Conservation (phyloP, 108 stramenopile species). For the Tribonema minus region DNA sequence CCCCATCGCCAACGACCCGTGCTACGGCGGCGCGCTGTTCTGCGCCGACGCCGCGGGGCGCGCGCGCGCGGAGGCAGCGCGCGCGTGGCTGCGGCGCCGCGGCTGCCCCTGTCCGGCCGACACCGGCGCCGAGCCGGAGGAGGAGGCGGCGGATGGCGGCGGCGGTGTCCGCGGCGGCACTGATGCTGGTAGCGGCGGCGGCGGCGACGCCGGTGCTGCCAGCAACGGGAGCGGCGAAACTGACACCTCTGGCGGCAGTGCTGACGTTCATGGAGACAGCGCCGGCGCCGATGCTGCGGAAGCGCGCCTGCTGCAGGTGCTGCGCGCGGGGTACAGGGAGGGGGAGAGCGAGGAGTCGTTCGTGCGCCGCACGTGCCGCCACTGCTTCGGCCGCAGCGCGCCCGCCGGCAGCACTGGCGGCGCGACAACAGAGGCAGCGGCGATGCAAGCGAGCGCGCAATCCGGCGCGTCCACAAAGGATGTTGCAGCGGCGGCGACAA, state of each 20-base stretch:
- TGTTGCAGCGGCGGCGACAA: no score
- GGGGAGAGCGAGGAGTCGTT: not conserved
- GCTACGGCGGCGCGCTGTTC: constrained; percentile 50
- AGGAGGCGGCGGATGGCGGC: not conserved
- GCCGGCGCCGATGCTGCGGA: not conserved
- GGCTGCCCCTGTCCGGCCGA: not conserved
- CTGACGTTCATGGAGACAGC: no score
- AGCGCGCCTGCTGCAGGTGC: not conserved
- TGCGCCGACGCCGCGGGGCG: constrained; percentile 13
- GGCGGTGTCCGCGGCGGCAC: not conserved
- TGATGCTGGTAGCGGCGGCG: not conserved
- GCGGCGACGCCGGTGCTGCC: not conserved
- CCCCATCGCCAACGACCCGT: constrained; percentile 56
- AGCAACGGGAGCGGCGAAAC: not conserved
- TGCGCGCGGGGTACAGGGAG: not conserved
- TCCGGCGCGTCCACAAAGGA: no score
- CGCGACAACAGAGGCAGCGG: no score
- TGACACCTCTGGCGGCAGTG: no score
- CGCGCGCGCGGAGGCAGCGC: not conserved
- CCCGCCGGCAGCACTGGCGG: no score
- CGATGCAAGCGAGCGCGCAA: no score
- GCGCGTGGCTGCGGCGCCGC: not conserved
- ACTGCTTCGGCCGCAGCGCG: not conserved
- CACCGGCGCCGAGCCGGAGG: not conserved
- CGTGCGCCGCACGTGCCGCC: not conserved